Evolutionary conservation across 2,329 filamentous ascomycete genomes (phyloP), one percentile per base, ranked within the genome.

Genomic region (Atkinsonella texensis): DNA sequence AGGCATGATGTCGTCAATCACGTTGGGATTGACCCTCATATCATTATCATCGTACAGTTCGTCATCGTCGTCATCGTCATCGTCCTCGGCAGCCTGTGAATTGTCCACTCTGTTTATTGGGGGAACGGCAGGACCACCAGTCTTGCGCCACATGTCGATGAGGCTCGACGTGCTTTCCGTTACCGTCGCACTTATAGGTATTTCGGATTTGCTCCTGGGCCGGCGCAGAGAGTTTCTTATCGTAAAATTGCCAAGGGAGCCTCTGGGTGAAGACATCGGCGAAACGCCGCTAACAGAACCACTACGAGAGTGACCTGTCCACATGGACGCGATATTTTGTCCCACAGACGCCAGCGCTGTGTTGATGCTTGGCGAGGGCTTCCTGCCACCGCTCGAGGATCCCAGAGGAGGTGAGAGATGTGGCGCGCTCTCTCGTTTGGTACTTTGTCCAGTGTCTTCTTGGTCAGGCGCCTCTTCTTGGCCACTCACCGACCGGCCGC

Each of bases 1-100:
- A 1, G 89, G 86, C 10, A 81, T 76, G 54, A 91, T 85, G 10
- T 77, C 74, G 57, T 87, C 80, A 33, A 81, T 79, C 13, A 80
- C 69, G 54, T 83, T 78, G 39, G 83, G 74, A 46, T 85, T 80
- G 62, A 80, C 76, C 46, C 76, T 79, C 55, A 84, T 67, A 7
- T 82, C 80, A 32, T 73, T 72, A 39, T 85, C 83, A 39, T 84
- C 79, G 35, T 67, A 63, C 5, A 63, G 56, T 3, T 76, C 75
- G 12, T 77, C 74, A 1, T 83, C 80, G 1, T 83, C 80, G 2
- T 84, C 80, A 0, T 84, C 80, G 3, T 77, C 77, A 1, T 73
- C 71, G 2, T 75, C 74, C 12, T 54, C 57, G 8, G 39, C 52
- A 4, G 50, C 53, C 9, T 54, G 56, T 2, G 32, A 32, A 31